These are phyloP conservation scores for Tulasnella sp. DNA, from an alignment of 768 basidiomycete species.

Conservation along the genomic window DNA sequence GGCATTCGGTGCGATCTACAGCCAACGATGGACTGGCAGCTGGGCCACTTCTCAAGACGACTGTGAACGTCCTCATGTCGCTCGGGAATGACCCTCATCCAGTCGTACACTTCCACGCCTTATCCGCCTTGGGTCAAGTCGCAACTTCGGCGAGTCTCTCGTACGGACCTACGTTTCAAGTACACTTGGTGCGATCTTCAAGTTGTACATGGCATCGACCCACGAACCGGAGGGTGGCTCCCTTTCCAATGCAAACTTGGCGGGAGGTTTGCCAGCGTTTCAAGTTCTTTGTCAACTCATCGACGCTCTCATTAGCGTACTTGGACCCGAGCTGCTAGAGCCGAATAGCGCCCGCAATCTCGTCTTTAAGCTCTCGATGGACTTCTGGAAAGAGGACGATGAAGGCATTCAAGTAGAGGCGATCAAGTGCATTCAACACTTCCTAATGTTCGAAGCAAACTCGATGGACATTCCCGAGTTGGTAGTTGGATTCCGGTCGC, in stretches of 20 bases:
- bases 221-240: constrained; percentile 92
- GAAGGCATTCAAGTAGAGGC: constrained; percentile 86
- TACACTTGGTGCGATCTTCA: constrained; percentile 83
- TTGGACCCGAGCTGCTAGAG: constrained; percentile 94
- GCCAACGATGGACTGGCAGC: constrained; percentile 84
- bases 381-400: constrained; percentile 76
- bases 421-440: constrained; percentile 91
- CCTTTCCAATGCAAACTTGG: constrained; percentile 66
- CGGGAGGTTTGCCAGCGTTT: constrained; percentile 86
- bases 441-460: constrained; percentile 89
- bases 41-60: constrained; percentile 87
- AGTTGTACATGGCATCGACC: constrained; percentile 77
- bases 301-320: constrained; percentile 83
- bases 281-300: constrained; percentile 86
- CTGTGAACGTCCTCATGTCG: constrained; percentile 90
- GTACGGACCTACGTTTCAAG: constrained; percentile 82
- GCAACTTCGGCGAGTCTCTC: constrained; percentile 86
- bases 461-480: constrained; percentile 71
- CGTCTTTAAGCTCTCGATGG: constrained; percentile 72
- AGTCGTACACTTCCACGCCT: constrained; percentile 87
- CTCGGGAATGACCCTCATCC: constrained; percentile 94
- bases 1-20: constrained; percentile 86
- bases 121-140: constrained; percentile 74
- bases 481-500: constrained; percentile 61
- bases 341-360: constrained; percentile 66